A percentile compares a stretch with the other conserved stretches of the same genome.
Conservation (phyloP, 176 grass and related monocot genomes). For the Carex pumila region DNA sequence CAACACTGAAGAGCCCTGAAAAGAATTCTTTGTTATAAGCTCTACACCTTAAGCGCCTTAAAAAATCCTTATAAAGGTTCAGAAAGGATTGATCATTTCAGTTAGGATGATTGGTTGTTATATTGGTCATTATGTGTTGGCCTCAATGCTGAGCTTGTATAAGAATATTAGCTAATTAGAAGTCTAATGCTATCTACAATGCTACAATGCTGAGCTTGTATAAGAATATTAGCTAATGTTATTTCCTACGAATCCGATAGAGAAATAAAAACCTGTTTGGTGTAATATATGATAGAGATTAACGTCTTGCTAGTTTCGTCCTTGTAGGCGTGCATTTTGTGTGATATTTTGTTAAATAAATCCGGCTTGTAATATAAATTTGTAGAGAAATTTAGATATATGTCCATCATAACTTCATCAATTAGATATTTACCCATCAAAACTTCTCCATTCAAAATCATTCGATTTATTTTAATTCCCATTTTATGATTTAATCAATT, state of each 20-base stretch:
- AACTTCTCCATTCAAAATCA: too few relatives aligned
- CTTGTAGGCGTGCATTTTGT: background rate
- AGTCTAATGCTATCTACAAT: too few relatives aligned
- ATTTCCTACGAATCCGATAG: background rate
- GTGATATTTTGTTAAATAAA: background rate
- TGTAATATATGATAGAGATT: background rate
- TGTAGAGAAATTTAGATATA: background rate
- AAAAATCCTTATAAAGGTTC: background rate
- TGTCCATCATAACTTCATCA: too few relatives aligned
- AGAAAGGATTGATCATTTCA: background rate
- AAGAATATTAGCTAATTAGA: background rate
- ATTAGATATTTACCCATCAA: too few relatives aligned
- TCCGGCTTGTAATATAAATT: background rate
- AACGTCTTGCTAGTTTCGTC: background rate
- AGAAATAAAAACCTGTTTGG: background rate
- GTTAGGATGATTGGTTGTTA: background rate
- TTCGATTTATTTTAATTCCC: too few relatives aligned
- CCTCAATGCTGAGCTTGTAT: background rate
- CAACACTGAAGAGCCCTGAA: slow-evolving; percentile 34
- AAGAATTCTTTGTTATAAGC: background rate
- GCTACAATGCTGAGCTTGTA: background rate
- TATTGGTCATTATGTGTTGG: slow-evolving; percentile 54
- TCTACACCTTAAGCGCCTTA: background rate
- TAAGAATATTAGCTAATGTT: background rate
- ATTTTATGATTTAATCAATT: too few relatives aligned